Evolutionary conservation across 345 rosid species (phyloP), one percentile per base, ranked within the genome.

Genomic region (Nasturtium officinale): DNA sequence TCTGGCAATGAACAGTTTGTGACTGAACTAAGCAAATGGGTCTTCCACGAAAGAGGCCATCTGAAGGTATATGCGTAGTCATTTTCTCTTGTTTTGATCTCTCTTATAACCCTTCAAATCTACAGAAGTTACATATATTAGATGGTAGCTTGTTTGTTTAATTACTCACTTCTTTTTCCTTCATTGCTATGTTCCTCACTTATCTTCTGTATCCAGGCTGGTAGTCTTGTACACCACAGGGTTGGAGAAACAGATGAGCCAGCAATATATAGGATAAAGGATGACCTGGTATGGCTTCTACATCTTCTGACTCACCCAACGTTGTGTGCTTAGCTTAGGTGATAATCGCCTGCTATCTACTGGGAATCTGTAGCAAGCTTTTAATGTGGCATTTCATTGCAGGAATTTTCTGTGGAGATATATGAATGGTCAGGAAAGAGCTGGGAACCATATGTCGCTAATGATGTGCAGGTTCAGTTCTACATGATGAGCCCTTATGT

Each of bases 401-500:
- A 86, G 90, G 86, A 85, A 12, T 83, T 86, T 69, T 82, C 80
- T 65, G 84, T 85, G 48, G 89, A 86, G 83, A 82, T 88, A 59
- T 83, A 71, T 7, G 90, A 88, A 57, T 86, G 87, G 89, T 85
- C 87, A 66, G 94, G 94, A 43, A 85, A 82, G 72, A 81, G 80
- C 80, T 85, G 90, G 96, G 91, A 83, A 67, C 87, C 89, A 25
- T 89, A 84, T 81, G 85, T 87, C 6, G 80, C 89, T 30, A 56
- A 84, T 63, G 91, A 89, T 66, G 85, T 84, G 72, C 89, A 84
- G 77, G 87, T 89, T 76, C 96, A 84, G 58, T 85, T 89, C 57
- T 85, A 87, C 82, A 87, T 85, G 96, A 89, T 85, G 91, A 87
- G 91, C 72, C 90, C 90, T 7, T 89, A 85, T 48, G 84, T 87